A percentile compares a stretch with the other conserved stretches of the same genome.
These are phyloP conservation scores for Guyanaporus albipodus DNA, from an alignment of 768 basidiomycete species.

Conservation along the genomic window DNA sequence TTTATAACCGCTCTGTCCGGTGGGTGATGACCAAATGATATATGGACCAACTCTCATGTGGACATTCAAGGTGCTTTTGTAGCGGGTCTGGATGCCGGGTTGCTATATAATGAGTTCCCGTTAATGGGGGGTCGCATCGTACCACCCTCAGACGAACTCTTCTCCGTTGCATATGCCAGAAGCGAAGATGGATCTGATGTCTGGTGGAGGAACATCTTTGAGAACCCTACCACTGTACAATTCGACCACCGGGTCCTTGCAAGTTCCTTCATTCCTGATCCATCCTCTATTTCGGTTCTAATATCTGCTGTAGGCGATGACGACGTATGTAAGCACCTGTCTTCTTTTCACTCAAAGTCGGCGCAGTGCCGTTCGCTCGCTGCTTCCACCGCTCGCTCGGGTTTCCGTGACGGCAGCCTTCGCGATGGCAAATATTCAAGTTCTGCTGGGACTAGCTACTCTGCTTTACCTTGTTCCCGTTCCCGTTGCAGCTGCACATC, in stretches of 20 bases:
- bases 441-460: conserved; percentile 71
- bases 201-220: conserved; percentile 96
- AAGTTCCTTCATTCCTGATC: conserved; percentile 31
- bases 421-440: conserved; percentile 82
- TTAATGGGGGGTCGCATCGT: conserved; percentile 86
- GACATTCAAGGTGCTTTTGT: conserved; percentile 82
- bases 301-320: conserved; percentile 57
- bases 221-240: conserved; percentile 97
- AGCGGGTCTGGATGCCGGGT: conserved; percentile 93
- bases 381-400: conserved; percentile 59
- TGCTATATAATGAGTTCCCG: conserved; percentile 98
- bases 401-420: conserved; percentile 57
- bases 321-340: conserved; percentile 72
- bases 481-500: conserved; percentile 88
- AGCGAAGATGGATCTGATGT: conserved; percentile 63
- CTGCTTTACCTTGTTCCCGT: conserved; percentile 90
- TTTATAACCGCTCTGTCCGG: conserved; percentile 92
- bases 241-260: conserved; percentile 94
- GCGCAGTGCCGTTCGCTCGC: conserved; percentile 40
- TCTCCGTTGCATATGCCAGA: conserved; percentile 72
- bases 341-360: conserved; percentile 59
- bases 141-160: conserved; percentile 80
- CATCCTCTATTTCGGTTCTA: neutral
- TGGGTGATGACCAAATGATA: conserved; percentile 31
- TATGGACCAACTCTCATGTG: neutral